Conservation (phyloP, 2,329 filamentous ascomycete genomes). For the Colletotrichum filicis region DNA sequence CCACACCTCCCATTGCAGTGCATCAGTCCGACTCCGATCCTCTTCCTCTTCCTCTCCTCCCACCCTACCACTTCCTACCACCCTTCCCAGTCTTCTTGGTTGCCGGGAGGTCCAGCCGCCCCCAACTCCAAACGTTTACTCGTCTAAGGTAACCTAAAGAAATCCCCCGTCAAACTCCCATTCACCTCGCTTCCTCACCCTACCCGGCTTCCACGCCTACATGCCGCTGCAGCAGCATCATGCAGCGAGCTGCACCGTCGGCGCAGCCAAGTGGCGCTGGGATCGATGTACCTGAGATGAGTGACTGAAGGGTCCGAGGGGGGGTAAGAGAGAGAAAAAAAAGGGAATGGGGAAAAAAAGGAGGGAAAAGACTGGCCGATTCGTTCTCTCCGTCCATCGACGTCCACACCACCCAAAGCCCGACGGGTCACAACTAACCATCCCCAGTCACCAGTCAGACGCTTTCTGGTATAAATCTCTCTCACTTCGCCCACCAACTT, state of each 20-base stretch:
- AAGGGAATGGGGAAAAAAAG: background rate
- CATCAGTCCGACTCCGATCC: too few relatives aligned
- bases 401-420: background rate
- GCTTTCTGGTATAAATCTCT: background rate
- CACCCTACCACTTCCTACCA: too few relatives aligned
- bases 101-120: too few relatives aligned
- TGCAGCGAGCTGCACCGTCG: background rate
- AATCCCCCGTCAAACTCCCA: background rate
- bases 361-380: background rate
- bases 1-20: too few relatives aligned
- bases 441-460: background rate
- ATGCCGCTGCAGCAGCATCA: background rate
- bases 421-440: too few relatives aligned
- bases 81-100: too few relatives aligned
- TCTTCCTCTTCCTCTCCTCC: too few relatives aligned
- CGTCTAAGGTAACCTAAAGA: too few relatives aligned
- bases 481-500: background rate
- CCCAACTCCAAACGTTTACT: too few relatives aligned
- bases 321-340: background rate
- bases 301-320: background rate
- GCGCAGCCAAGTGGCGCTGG: background rate
- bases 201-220: background rate
- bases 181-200: background rate
- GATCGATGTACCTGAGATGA: background rate
- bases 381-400: background rate